Percentiles rank a stretch among this genome's conserved stretches.
These are phyloP conservation scores for Dryadomyces quercivorus DNA, from an alignment of 2,329 filamentous ascomycete species.

Conservation along the genomic window DNA sequence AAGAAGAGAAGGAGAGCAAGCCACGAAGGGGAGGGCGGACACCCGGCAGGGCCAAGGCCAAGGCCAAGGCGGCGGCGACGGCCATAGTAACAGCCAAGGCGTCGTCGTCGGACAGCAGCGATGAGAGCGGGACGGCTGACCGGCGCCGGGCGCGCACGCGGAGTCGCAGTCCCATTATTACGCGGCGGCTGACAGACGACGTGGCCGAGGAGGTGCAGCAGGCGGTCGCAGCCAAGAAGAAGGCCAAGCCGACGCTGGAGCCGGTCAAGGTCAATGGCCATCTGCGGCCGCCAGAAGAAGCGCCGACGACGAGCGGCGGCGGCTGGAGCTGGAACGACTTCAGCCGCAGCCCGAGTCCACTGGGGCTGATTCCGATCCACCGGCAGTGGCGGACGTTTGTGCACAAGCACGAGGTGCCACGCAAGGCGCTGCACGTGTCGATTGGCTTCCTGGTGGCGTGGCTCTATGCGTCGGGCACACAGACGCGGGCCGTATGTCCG, in stretches of 20 bases:
- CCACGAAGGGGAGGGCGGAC: background rate
- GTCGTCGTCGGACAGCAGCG: conserved; percentile 18
- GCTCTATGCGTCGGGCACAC: conserved; percentile 70
- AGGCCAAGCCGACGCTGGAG: conserved; percentile 2
- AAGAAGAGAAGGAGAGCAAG: background rate
- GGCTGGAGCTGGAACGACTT: conserved; percentile 77
- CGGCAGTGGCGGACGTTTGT: conserved; percentile 83
- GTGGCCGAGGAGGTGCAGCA: conserved; percentile 30
- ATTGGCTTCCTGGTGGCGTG: conserved; percentile 90
- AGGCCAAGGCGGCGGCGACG: conserved; percentile 15
- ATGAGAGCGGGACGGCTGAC: conserved; percentile 29
- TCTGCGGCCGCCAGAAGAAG: conserved; percentile 54
- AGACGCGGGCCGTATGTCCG: conserved; percentile 67
- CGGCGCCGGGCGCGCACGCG: conserved; percentile 54
- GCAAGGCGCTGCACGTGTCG: conserved; percentile 86
- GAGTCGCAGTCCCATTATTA: conserved; percentile 55
- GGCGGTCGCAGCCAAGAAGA: background rate
- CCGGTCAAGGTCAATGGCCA: conserved; percentile 44
- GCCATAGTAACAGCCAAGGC: conserved; percentile 30
- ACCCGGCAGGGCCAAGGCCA: background rate
- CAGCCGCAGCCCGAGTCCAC: conserved; percentile 80
- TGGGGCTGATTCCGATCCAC: conserved; percentile 92
- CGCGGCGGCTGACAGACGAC: conserved; percentile 39
- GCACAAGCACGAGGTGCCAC: conserved; percentile 92
- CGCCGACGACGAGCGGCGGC: conserved; percentile 10